Base-by-base conservation (phyloP, 441 rosid genomes). In the Arabidopsis lyrata region DNA sequence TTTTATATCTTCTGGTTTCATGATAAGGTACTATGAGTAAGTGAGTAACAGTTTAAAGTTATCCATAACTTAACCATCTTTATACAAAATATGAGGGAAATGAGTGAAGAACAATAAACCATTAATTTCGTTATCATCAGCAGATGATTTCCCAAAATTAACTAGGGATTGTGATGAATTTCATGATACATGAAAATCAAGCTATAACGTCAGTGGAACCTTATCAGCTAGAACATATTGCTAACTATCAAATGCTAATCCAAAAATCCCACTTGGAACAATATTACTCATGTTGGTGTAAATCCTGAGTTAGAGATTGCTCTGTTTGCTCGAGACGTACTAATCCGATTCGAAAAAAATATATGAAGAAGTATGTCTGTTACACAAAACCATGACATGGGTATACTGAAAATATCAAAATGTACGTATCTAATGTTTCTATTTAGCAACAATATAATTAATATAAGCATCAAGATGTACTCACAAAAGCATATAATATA, bases 401-500 rank as follows among this genome's bases (percentile, higher is more conserved):
- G 18, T 42, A 53, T 63, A 31, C 15, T 63, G 31, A 42, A 72
- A 54, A 34, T 72, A 62, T 62, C 2, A 73, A 55, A 50, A 34
- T 55, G 20, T 55, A 55, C 3, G 50, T 64, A 35, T 55, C 71
- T 73, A 55, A 64, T 53, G 62, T 71, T 15, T 72, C 48, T 63
- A 20, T 63, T 55, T 73, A 55, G 70, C 34, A 55, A 64, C 49
- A 45, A n/a, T 24, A 29, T 16, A 9, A n/a, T n/a, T n/a, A 5
- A 38, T 54, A 50, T 58, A 74, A 66, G 36, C 38, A 66, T 66
- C 38, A 58, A 27, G 55, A 14, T 67, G 32, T 67, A 52, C 68
- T 41, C 54, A 38, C 52, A 75, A 62, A 50, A 36, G 1, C 58
- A 63, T 45, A 54, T 53, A 31, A 24, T 34, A 70, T 56, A 12